phyloP scores from a whole-genome alignment of 2,329 filamentous ascomycete genomes.

The Diaporthe ampelina region DNA sequence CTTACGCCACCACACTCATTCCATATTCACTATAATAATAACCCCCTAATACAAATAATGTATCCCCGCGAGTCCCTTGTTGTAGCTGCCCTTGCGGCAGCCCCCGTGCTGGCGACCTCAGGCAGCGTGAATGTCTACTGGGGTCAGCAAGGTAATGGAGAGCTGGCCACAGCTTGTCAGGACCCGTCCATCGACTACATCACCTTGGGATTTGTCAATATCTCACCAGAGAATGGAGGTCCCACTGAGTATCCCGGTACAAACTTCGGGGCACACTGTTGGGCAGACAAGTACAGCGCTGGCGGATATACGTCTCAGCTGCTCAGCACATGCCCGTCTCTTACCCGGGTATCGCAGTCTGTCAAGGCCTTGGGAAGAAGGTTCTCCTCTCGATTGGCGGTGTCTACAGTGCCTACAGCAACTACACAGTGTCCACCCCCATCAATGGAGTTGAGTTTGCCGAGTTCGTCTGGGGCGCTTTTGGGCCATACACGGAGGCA shows the following conservation, averaged over 20 bases:
- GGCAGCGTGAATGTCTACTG: constrained; percentile 42
- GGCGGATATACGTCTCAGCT: constrained; percentile 49
- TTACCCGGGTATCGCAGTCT: constrained; percentile 57
- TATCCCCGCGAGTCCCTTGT: constrained; percentile 29
- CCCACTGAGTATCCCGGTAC: constrained; percentile 52
- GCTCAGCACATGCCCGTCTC: constrained; percentile 50
- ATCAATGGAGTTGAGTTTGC: constrained; percentile 52
- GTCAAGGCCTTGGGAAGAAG: constrained; percentile 71
- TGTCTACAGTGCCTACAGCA: constrained; percentile 46
- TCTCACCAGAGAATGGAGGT: constrained; percentile 54
- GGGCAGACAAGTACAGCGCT: constrained; percentile 49
- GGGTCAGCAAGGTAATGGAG: constrained; percentile 48
- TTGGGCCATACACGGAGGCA: constrained; percentile 51
- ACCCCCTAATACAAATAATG: constrained; percentile 44
- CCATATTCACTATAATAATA: constrained; percentile 41
- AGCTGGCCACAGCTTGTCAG: constrained; percentile 50
- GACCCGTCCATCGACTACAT: constrained; percentile 55
- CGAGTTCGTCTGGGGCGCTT: constrained; percentile 54
- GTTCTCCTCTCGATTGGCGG: constrained; percentile 76
- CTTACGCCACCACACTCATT: constrained; percentile 43
- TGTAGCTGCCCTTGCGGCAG: constrained; percentile 42
- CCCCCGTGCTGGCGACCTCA: constrained; percentile 41
- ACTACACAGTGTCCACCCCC: constrained; percentile 53
- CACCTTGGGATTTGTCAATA: constrained; percentile 56
- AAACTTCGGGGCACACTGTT: constrained; percentile 57